Base-by-base conservation (phyloP, 2,329 filamentous ascomycete species). In the Pestalotiopsis sp. region DNA sequence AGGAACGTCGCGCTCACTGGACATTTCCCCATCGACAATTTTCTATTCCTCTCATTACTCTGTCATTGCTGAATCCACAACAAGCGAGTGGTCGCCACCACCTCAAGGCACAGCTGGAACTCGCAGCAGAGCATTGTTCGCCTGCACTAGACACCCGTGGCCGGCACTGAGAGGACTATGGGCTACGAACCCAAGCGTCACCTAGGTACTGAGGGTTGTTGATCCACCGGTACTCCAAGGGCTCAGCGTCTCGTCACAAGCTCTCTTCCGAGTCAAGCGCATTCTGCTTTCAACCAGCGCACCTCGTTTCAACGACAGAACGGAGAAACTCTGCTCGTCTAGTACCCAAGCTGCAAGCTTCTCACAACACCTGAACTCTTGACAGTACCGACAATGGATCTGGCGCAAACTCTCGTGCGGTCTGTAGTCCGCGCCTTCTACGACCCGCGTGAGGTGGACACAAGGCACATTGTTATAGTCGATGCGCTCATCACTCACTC, bases 361-460 rank as follows among this genome's bases (percentile, higher is more conserved):
- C 6, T 41, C 23, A 57, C 57, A 41, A 5, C 14, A 60, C 17
- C 38, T 17, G 20, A 57, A 60, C 38, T 25, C 60, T 52, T 52
- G 14, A 52, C 7, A 52, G 14, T 23, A 11, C 17, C 41, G 60
- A 66, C 64, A 45, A 86, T 87, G 84, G 86, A 88, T 78, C 80
- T 88, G 70, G 85, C 86, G n/a, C 84, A 94, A 79, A 91, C 91
- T 56, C 90, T 98, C 72, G 90, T 98, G 76, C 93, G 95, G 80
- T 96, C 91, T 66, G 93, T 93, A 66, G 90, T 89, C 70, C 92
- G 93, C 79, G 90, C 91, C 73, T 95, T 95, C 84, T 94, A 93
- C 81, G 88, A 90, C 73, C 90, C 88, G 52, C 91, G 91, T 78
- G 72, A 74, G 38, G 66, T 75, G 38, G 88, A 92, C 70, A 91